Percentiles rank a stretch among this genome's conserved stretches.
These are phyloP conservation scores for Colletotrichum salicis DNA, from an alignment of 2,329 filamentous ascomycete genomes.

Conservation along the genomic window DNA sequence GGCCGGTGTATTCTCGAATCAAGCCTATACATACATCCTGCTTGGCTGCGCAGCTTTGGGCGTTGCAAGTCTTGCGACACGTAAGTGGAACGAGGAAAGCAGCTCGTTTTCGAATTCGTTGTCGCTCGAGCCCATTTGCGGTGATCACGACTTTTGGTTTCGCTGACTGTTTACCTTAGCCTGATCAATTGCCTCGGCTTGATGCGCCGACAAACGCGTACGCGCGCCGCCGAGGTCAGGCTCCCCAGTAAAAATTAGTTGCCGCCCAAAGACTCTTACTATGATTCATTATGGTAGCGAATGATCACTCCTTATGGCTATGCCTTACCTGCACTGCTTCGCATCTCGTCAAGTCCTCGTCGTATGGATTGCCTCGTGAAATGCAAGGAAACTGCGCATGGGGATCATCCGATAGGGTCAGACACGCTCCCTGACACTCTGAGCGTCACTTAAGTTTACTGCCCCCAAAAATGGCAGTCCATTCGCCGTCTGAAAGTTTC, in stretches of 20 bases:
- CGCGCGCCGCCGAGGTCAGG: not conserved
- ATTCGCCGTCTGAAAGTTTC: not conserved
- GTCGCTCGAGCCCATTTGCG: not conserved
- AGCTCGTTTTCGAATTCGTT: not conserved
- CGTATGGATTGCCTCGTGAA: not conserved
- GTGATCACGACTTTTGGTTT: not conserved
- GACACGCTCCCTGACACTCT: not conserved
- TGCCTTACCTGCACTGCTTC: not conserved
- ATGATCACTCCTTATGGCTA: not conserved
- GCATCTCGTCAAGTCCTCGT: not conserved
- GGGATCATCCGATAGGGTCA: not conserved
- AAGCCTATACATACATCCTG: not conserved
- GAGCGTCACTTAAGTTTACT: not conserved
- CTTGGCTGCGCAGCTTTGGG: not conserved
- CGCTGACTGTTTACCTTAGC: not conserved
- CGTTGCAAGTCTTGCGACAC: not conserved
- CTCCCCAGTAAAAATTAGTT: not conserved
- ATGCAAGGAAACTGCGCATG: not conserved
- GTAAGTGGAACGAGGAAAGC: not conserved
- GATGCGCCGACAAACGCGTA: not conserved
- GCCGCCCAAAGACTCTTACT: too few relatives aligned
- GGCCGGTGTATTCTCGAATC: too few relatives aligned
- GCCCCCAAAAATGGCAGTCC: not conserved
- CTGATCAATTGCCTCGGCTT: not conserved
- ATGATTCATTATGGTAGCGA: too few relatives aligned